Percentiles rank a stretch among this genome's conserved stretches.
phyloP scores from a whole-genome alignment of 2,329 filamentous ascomycete genomes.

The Grosmannia clavigera region DNA sequence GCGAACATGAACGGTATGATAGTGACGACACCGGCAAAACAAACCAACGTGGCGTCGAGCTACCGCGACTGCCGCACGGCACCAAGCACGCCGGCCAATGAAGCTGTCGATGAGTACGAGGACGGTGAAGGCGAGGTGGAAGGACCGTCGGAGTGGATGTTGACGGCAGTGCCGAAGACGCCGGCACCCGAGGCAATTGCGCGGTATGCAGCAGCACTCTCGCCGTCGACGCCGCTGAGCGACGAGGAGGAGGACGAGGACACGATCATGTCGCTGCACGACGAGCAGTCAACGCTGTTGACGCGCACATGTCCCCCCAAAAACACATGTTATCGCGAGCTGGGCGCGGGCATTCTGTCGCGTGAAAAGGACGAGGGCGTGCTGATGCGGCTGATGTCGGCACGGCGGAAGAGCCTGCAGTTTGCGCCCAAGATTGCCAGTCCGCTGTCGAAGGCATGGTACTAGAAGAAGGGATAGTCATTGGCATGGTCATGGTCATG shows the following conservation, averaged over 20 bases:
- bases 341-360: slow-evolving; percentile 32
- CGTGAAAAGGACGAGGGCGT: slow-evolving; percentile 43
- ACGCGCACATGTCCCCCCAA: slow-evolving; percentile 45
- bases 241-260: slow-evolving; percentile 15
- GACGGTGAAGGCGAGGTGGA: slow-evolving; percentile 16
- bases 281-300: slow-evolving; percentile 25
- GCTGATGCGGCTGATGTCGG: slow-evolving; percentile 53
- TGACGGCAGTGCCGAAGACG: slow-evolving; percentile 47
- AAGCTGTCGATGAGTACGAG: slow-evolving; percentile 14
- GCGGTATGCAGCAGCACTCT: slow-evolving; percentile 36
- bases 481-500: neutral
- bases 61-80: slow-evolving; percentile 25
- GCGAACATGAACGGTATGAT: slow-evolving; percentile 57
- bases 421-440: slow-evolving; percentile 66
- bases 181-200: slow-evolving; percentile 42
- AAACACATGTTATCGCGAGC: slow-evolving; percentile 22
- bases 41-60: slow-evolving; percentile 15
- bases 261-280: neutral
- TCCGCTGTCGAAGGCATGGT: slow-evolving; percentile 51
- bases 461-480: slow-evolving; percentile 2
- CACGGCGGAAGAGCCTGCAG: slow-evolving; percentile 64
- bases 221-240: slow-evolving; percentile 20
- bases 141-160: slow-evolving; percentile 20
- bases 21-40: slow-evolving; percentile 28
- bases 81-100: slow-evolving; percentile 10